These are phyloP conservation scores for Trichoderma semiorbis DNA, from an alignment of 2,329 filamentous ascomycete genomes.

Conservation along the genomic window DNA sequence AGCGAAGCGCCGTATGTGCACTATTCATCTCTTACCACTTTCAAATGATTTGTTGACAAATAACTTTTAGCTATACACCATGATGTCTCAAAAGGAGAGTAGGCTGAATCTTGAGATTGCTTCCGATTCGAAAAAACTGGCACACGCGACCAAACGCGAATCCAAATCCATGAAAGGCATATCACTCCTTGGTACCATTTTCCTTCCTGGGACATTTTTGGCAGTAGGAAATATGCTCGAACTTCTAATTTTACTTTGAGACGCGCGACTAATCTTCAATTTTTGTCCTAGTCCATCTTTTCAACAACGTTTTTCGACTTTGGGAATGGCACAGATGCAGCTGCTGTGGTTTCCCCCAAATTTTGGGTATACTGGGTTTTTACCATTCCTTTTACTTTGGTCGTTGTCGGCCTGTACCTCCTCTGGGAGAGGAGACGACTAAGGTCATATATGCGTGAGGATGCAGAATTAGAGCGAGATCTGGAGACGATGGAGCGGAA, in stretches of 20 bases:
- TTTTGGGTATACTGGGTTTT: background rate
- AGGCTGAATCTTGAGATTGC: background rate
- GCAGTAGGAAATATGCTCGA: background rate
- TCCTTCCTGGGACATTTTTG: background rate
- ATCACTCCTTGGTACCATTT: background rate
- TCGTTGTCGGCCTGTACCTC: background rate
- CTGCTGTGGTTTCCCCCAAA: background rate
- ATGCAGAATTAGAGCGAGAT: background rate
- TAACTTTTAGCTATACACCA: background rate
- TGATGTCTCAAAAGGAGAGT: background rate
- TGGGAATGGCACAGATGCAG: background rate
- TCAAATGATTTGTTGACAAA: fast-evolving
- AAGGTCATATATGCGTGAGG: background rate
- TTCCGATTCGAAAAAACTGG: background rate
- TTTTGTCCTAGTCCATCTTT: background rate
- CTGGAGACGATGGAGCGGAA: background rate
- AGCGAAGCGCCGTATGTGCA: background rate
- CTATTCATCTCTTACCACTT: background rate
- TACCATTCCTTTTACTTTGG: background rate
- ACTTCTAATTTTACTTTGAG: fast-evolving
- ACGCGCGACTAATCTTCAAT: background rate
- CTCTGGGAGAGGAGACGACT: background rate
- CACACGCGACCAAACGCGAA: background rate
- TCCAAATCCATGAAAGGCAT: background rate
- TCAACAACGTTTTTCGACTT: background rate